Conservation (phyloP, 495 filamentous ascomycete species). For the Xylaria intraflava region DNA sequence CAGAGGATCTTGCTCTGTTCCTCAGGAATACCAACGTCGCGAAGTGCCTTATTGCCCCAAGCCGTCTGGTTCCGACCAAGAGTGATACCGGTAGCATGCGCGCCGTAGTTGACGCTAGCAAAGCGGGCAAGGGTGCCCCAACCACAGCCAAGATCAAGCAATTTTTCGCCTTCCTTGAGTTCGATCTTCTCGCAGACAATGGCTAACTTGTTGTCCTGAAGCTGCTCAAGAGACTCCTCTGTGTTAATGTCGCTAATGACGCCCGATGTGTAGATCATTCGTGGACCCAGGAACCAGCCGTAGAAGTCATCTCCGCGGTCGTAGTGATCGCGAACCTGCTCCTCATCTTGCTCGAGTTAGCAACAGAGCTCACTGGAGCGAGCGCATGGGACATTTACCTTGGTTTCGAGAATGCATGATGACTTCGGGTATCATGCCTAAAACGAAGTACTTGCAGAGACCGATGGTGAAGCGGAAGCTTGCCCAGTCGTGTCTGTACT, state of each 20-base stretch:
- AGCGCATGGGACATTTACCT: slow-evolving; percentile 36
- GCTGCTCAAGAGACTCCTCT: slow-evolving; percentile 74
- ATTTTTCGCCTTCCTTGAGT: slow-evolving; percentile 59
- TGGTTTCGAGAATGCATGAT: slow-evolving; percentile 74
- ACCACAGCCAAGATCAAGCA: slow-evolving; percentile 82
- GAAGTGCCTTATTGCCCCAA: slow-evolving; percentile 71
- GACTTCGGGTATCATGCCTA: slow-evolving; percentile 66
- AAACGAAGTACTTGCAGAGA: slow-evolving; percentile 64
- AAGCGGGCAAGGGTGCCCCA: slow-evolving; percentile 82
- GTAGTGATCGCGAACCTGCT: slow-evolving; percentile 83
- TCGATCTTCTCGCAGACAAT: slow-evolving; percentile 81
- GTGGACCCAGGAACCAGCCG: slow-evolving; percentile 80
- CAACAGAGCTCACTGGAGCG: neutral
- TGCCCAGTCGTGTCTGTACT: slow-evolving; percentile 85
- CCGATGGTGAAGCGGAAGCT: slow-evolving; percentile 70
- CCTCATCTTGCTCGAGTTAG: slow-evolving; percentile 55
- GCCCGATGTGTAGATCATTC: slow-evolving; percentile 86
- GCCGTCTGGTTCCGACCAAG: slow-evolving; percentile 79
- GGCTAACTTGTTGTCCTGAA: slow-evolving; percentile 85
- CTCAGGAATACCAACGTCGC: slow-evolving; percentile 60
- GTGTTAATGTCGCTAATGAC: slow-evolving; percentile 67
- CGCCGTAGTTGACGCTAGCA: slow-evolving; percentile 71
- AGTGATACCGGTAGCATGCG: slow-evolving; percentile 70
- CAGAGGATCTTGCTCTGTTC: slow-evolving; percentile 69
- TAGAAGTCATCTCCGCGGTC: slow-evolving; percentile 87